These are phyloP conservation scores for Bipolaris sorokiniana DNA, from an alignment of 2,329 filamentous ascomycete species.

Conservation along the genomic window DNA sequence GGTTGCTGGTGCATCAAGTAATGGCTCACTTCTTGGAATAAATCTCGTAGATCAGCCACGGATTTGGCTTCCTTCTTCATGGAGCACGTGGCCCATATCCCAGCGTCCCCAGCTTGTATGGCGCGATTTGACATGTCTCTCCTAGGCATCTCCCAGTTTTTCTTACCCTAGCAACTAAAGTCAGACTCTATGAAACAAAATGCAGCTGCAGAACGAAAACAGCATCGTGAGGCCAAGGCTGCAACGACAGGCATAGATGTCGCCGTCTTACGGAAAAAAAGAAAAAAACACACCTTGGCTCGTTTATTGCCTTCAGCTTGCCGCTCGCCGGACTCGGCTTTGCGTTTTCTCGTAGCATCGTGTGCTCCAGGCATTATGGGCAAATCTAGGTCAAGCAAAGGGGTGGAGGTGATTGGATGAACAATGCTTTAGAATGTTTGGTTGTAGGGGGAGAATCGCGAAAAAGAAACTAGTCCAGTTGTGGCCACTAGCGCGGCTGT, in stretches of 20 bases:
- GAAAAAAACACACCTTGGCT: constrained; percentile 45
- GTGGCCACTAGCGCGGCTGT: constrained; percentile 15
- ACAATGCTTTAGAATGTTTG: constrained; percentile 1
- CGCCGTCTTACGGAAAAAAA: constrained; percentile 21
- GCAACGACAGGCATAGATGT: constrained; percentile 14
- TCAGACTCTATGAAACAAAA: constrained; percentile 24
- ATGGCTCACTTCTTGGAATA: constrained; percentile 68
- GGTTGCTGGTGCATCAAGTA: background rate
- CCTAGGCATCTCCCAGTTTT: constrained; percentile 53
- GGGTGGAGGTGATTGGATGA: constrained; percentile 11
- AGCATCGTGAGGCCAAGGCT: constrained; percentile 18
- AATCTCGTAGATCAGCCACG: constrained; percentile 67
- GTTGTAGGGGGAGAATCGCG: constrained; percentile 1
- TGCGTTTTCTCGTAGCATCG: constrained; percentile 44
- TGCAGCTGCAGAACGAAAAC: constrained; percentile 29
- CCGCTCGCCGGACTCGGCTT: constrained; percentile 40
- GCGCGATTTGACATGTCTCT: constrained; percentile 41
- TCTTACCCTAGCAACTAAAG: constrained; percentile 46
- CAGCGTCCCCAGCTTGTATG: constrained; percentile 72
- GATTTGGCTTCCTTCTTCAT: constrained; percentile 74
- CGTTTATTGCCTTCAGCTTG: constrained; percentile 42
- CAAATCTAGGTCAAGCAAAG: background rate
- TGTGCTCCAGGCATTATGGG: constrained; percentile 23
- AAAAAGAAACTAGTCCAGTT: constrained; percentile 16
- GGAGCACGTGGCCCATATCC: constrained; percentile 80